phyloP scores from a whole-genome alignment of 1,284 basidiomycete species.

The Xanthoconium separans region DNA sequence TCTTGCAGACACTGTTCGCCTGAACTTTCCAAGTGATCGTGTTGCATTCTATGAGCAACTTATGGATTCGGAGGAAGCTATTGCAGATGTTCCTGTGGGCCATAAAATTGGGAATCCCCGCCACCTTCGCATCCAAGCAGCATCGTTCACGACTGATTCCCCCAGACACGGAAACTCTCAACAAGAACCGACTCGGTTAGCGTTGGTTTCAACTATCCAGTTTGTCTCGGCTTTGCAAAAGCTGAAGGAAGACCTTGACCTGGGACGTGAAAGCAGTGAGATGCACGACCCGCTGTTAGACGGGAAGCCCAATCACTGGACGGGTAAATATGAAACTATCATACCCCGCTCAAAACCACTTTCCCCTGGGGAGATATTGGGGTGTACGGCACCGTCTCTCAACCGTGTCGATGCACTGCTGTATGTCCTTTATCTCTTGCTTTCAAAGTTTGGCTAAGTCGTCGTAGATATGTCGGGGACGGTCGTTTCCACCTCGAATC shows the following conservation, averaged over 20 bases:
- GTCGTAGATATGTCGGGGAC: slow-evolving; percentile 90
- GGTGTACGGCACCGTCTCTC: slow-evolving; percentile 92
- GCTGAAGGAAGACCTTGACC: slow-evolving; percentile 75
- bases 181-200: slow-evolving; percentile 64
- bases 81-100: slow-evolving; percentile 52
- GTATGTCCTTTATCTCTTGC: slow-evolving; percentile 45
- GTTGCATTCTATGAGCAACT: slow-evolving; percentile 59
- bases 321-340: slow-evolving; percentile 71
- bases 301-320: slow-evolving; percentile 41
- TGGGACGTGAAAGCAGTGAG: slow-evolving; percentile 31
- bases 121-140: slow-evolving; percentile 59
- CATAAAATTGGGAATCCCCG: slow-evolving; percentile 47
- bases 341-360: slow-evolving; percentile 94
- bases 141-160: slow-evolving; percentile 17
- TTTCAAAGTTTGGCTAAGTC: slow-evolving; percentile 14
- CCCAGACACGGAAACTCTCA: background rate
- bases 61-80: slow-evolving; percentile 50
- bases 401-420: slow-evolving; percentile 82
- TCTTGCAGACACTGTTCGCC: slow-evolving; percentile 79
- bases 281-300: background rate
- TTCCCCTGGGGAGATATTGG: slow-evolving; percentile 94
- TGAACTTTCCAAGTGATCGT: slow-evolving; percentile 87
- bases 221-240: slow-evolving; percentile 89
- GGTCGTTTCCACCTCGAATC: slow-evolving; percentile 98
- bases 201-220: slow-evolving; percentile 93